Conservation (phyloP, 2,329 filamentous ascomycete genomes). For the Trichoderma gracile region DNA sequence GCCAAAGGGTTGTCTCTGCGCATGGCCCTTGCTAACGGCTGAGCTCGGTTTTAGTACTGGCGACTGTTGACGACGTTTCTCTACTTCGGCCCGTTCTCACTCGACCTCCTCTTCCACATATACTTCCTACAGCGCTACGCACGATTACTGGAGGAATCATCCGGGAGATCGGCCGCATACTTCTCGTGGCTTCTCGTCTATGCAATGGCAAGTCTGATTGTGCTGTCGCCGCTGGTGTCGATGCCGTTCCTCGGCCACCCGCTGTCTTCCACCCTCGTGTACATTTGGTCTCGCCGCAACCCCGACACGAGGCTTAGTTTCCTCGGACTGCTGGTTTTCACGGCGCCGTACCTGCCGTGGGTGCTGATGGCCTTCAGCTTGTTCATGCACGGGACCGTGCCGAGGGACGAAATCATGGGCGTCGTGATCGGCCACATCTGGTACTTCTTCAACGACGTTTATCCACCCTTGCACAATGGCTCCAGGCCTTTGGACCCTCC, state of each 20-base stretch:
- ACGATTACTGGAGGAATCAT: slow-evolving; percentile 89
- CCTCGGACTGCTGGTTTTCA: slow-evolving; percentile 85
- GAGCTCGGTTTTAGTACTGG: slow-evolving; percentile 71
- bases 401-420: slow-evolving; percentile 95
- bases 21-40: slow-evolving; percentile 23
- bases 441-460: slow-evolving; percentile 98
- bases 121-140: slow-evolving; percentile 98
- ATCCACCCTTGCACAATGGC: slow-evolving; percentile 84
- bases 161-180: slow-evolving; percentile 85
- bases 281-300: slow-evolving; percentile 96
- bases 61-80: slow-evolving; percentile 93
- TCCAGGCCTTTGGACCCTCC: slow-evolving; percentile 87
- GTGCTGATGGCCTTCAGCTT: slow-evolving; percentile 91
- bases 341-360: slow-evolving; percentile 93
- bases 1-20: background rate
- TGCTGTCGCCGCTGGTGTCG: slow-evolving; percentile 81
- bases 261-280: slow-evolving; percentile 88
- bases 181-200: slow-evolving; percentile 95
- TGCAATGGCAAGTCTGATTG: slow-evolving; percentile 74
- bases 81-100: slow-evolving; percentile 91
- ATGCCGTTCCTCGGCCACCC: slow-evolving; percentile 95
- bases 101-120: slow-evolving; percentile 95
- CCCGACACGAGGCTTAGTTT: slow-evolving; percentile 89
- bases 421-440: slow-evolving; percentile 93
- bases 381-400: slow-evolving; percentile 83